Conservation (phyloP, 139 green algal genomes). For the Tetradesmus lagerheimii region DNA sequence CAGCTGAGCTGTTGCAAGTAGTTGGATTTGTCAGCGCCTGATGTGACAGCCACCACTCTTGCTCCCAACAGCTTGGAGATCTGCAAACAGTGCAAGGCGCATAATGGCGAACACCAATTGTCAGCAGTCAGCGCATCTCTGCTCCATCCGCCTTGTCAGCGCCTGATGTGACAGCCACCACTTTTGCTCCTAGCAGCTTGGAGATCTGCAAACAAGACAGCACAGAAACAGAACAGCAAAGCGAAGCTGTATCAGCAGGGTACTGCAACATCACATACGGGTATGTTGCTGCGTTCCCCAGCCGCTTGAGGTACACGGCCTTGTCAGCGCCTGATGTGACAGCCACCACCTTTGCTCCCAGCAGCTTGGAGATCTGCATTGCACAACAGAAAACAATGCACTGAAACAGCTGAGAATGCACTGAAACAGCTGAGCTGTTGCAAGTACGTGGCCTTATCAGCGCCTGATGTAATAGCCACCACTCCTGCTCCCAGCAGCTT, state of each 20-base stretch:
- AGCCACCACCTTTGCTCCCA: constrained; percentile 80
- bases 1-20: no score
- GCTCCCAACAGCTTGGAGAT: constrained; percentile 69
- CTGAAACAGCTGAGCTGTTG: no score
- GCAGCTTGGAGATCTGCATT: constrained; percentile 60
- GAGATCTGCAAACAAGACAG: constrained; percentile 49
- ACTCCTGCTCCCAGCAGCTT: constrained; percentile 73
- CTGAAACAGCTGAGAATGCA: no score
- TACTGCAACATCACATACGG: no score
- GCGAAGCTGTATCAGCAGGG: no score
- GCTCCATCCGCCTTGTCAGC: constrained; percentile 60
- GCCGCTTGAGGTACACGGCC: constrained; percentile 52
- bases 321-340: constrained; percentile 65
- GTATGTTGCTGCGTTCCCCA: no score
- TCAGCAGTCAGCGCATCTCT: no score
- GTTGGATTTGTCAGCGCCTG: constrained; percentile 55
- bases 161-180: constrained; percentile 75
- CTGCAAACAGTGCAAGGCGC: no score
- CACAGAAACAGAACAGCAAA: no score
- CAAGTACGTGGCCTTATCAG: constrained; percentile 58
- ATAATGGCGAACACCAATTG: no score
- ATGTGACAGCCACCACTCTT: constrained; percentile 73
- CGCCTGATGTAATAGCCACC: constrained; percentile 66
- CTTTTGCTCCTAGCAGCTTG: constrained; percentile 70
- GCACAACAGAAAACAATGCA: background rate